Evolutionary conservation across 345 rosid species (phyloP).

Genomic region (Rhizophora apiculata): DNA sequence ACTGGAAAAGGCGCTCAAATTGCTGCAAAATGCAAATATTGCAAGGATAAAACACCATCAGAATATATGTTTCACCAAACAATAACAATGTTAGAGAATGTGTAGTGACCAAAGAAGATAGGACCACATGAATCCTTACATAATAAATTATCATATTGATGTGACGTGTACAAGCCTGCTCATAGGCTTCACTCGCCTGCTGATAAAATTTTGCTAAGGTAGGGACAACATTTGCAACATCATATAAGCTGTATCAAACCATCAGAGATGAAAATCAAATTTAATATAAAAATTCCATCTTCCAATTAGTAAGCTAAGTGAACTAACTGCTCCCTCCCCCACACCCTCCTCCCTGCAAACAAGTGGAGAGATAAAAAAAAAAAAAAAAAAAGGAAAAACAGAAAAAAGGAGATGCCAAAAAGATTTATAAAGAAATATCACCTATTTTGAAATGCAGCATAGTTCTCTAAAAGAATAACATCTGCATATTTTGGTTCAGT

Average conservation of each 20-base stretch:
- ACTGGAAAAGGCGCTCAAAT: conserved; percentile 93
- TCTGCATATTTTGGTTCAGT: conserved; percentile 92
- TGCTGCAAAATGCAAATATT: conserved; percentile 52
- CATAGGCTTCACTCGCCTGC: conserved; percentile 98
- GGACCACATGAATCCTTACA: conserved; percentile 47
- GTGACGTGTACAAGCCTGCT: conserved; percentile 94
- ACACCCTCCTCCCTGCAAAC: not conserved
- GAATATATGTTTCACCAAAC: not conserved
- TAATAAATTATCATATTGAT: conserved; percentile 92
- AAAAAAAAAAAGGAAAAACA: not conserved
- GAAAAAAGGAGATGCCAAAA: not conserved
- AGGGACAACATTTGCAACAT: conserved; percentile 93
- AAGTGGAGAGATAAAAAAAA: not conserved
- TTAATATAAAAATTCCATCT: too few species aligned
- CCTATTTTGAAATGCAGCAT: conserved; percentile 99
- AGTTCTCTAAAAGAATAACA: conserved; percentile 86
- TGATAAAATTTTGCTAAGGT: conserved; percentile 97
- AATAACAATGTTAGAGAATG: not conserved
- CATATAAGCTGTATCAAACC: conserved; percentile 73
- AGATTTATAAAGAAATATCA: conserved; percentile 12
- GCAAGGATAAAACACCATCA: conserved; percentile 13
- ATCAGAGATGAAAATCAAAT: conserved; percentile 14
- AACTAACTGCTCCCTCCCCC: too few species aligned
- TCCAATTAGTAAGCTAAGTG: too few species aligned
- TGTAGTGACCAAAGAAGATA: not conserved